Evolutionary conservation across 495 filamentous ascomycete species (phyloP).

Genomic region (Penicillium tannophilum): DNA sequence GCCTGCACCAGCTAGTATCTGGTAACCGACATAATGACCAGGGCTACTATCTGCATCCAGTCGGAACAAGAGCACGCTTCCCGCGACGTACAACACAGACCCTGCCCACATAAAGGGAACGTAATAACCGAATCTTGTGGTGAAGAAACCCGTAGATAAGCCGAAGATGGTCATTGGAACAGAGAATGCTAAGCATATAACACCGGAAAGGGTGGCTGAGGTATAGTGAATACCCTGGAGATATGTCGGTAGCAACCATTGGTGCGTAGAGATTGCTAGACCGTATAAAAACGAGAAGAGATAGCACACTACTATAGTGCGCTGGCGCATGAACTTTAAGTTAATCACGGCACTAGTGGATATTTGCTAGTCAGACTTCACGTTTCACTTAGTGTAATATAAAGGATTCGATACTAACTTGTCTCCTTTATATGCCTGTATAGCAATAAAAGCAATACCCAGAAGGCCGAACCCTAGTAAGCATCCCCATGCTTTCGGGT

Average conservation of each 20-base stretch:
- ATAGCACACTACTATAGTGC: background rate
- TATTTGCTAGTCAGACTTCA: no score
- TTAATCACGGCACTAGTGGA: no score
- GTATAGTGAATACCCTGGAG: background rate
- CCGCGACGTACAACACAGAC: slow-evolving; percentile 32
- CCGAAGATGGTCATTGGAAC: background rate
- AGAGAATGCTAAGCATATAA: slow-evolving; percentile 1
- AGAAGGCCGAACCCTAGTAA: no score
- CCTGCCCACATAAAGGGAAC: slow-evolving; percentile 24
- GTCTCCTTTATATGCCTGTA: no score
- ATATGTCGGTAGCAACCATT: slow-evolving; percentile 1
- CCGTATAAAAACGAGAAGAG: background rate
- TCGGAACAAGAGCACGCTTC: slow-evolving; percentile 48
- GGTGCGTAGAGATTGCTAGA: slow-evolving; percentile 1
- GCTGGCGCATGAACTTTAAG: no score
- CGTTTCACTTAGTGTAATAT: no score
- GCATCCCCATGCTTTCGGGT: no score
- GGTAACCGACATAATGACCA: slow-evolving; percentile 42
- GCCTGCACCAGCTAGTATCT: slow-evolving; percentile 43
- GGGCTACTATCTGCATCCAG: slow-evolving; percentile 38
- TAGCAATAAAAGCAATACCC: no score
- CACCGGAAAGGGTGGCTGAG: no score
- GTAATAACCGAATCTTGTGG: slow-evolving; percentile 21
- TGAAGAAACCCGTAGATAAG: slow-evolving; percentile 8
- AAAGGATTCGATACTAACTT: no score